Evolutionary conservation across 2,329 filamentous ascomycete genomes (phyloP).

Genomic region (Stromatinia cepivora): DNA sequence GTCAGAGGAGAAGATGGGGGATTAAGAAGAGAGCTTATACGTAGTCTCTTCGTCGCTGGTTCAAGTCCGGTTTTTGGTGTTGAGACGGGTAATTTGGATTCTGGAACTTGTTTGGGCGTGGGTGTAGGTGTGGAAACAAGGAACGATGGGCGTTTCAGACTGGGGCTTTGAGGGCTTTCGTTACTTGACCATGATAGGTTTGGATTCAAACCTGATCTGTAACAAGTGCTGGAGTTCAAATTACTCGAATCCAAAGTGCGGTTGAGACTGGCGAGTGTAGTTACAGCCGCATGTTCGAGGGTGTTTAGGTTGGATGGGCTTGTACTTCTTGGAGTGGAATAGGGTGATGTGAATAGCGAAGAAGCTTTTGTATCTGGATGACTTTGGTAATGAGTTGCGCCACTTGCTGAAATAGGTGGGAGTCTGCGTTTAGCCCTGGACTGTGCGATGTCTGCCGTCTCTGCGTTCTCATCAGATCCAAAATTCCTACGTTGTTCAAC

Average conservation of each 20-base stretch:
- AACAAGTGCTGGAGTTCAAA: no score
- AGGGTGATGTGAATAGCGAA: no score
- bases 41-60: not conserved
- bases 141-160: not conserved
- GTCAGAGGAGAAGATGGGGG: accelerated
- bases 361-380: not conserved
- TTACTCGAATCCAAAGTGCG: not conserved
- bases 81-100: not conserved
- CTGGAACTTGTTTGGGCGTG: not conserved
- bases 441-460: not conserved
- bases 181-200: not conserved
- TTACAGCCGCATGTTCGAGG: not conserved
- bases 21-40: not conserved
- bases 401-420: not conserved
- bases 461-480: not conserved
- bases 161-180: no score
- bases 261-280: constrained; percentile 7
- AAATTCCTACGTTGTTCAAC: not conserved
- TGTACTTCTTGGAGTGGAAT: not conserved
- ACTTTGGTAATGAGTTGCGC: not conserved
- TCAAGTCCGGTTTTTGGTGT: no score
- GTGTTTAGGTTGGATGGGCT: not conserved
- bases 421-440: not conserved
- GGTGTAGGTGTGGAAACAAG: not conserved
- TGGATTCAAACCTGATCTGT: no score